These are phyloP conservation scores for Abrus pulchellus DNA, from an alignment of 306 rosid species.

Conservation along the genomic window DNA sequence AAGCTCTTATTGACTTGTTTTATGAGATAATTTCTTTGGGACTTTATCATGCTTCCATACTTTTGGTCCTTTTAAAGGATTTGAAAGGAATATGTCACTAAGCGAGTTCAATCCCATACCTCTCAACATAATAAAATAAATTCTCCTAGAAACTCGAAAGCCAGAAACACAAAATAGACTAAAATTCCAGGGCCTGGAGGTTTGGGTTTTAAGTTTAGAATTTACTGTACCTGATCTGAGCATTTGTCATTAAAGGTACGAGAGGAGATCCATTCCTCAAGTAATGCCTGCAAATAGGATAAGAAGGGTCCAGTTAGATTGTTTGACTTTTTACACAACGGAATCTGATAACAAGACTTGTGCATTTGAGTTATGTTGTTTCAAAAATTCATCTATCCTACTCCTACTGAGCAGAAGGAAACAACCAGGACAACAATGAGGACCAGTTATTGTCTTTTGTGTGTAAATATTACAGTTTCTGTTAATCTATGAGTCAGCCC, in stretches of 20 bases:
- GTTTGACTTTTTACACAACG: constrained; percentile 14
- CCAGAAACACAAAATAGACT: neutral
- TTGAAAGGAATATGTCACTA: neutral
- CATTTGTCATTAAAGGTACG: constrained; percentile 72
- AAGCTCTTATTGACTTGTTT: constrained; percentile 13
- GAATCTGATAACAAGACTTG: constrained; percentile 33
- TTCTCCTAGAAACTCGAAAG: neutral
- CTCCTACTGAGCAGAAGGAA: constrained; percentile 14
- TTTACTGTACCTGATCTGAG: constrained; percentile 65
- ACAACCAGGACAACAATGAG: constrained; percentile 21
- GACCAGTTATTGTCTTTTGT: neutral
- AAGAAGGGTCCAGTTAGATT: constrained; percentile 15
- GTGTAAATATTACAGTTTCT: constrained; percentile 4
- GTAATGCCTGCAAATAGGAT: constrained; percentile 76
- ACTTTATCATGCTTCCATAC: constrained; percentile 10
- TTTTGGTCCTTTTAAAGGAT: neutral
- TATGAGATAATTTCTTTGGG: constrained; percentile 9
- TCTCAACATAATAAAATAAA: constrained; percentile 26
- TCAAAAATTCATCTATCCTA: constrained; percentile 28
- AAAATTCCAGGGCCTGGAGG: neutral
- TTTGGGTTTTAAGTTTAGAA: neutral
- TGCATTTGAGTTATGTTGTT: constrained; percentile 1
- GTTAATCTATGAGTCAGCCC: constrained; percentile 17
- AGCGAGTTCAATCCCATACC: neutral
- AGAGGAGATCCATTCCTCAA: constrained; percentile 86